These are phyloP conservation scores for Phytophthora pini DNA, from an alignment of 352 stramenopile species.

Conservation along the genomic window DNA sequence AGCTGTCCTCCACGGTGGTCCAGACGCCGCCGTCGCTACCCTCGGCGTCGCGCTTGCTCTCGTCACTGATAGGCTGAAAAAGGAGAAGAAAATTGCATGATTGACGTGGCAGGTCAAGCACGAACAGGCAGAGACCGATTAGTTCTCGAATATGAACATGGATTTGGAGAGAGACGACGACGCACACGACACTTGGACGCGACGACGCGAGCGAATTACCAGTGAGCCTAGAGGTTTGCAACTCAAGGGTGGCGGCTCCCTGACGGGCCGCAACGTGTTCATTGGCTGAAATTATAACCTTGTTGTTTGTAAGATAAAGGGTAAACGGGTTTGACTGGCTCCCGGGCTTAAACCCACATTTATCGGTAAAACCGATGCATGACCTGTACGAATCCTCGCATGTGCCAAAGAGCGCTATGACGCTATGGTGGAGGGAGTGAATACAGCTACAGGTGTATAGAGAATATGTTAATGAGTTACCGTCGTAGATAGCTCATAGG, in stretches of 20 bases:
- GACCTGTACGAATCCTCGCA: neutral
- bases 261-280: conserved; percentile 5
- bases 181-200: conserved; percentile 32
- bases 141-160: conserved; percentile 3
- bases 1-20: conserved; percentile 36
- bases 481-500: neutral
- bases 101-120: conserved; percentile 10
- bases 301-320: conserved; percentile 11
- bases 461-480: neutral
- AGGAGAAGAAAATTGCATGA: conserved; percentile 13
- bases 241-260: conserved; percentile 29
- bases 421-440: neutral
- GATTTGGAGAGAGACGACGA: conserved; percentile 16
- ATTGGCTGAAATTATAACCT: conserved; percentile 30
- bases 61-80: conserved; percentile 28
- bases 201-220: conserved; percentile 31
- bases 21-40: conserved; percentile 17
- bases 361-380: conserved; percentile 5
- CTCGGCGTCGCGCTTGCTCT: conserved; percentile 22
- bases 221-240: conserved; percentile 28
- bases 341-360: conserved; percentile 7
- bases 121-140: conserved; percentile 16
- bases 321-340: conserved; percentile 35
- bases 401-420: neutral
- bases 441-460: neutral